A percentile compares a stretch with the other conserved stretches of the same genome.
These are phyloP conservation scores for Komagataella pastoris DNA, from an alignment of 805 yeast genomes.

Conservation along the genomic window DNA sequence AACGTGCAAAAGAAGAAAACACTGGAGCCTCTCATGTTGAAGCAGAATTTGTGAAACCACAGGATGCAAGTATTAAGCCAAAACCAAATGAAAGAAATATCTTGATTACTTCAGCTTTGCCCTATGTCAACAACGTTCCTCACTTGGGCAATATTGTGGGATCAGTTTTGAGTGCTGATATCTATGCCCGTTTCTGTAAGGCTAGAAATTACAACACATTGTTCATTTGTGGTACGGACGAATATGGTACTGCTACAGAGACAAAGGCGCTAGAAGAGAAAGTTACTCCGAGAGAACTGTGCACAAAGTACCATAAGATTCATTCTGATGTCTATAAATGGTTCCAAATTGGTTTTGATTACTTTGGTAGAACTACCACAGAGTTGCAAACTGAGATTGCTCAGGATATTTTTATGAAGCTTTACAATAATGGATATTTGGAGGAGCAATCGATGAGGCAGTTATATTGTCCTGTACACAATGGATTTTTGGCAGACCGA, in stretches of 20 bases:
- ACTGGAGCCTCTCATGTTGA: conserved; percentile 21
- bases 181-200: conserved; percentile 81
- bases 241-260: conserved; percentile 98
- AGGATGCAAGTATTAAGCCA: conserved; percentile 39
- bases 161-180: conserved; percentile 88
- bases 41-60: conserved; percentile 7
- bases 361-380: conserved; percentile 95
- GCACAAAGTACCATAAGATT: conserved; percentile 79
- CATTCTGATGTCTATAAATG: conserved; percentile 90
- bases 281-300: conserved; percentile 75
- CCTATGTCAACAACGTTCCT: conserved; percentile 97
- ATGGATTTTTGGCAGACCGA: conserved; percentile 89
- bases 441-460: conserved; percentile 86
- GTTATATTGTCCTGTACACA: conserved; percentile 80
- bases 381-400: conserved; percentile 86
- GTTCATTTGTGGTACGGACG: conserved; percentile 94
- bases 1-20: conserved; percentile 25
- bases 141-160: conserved; percentile 97
- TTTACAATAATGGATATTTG: conserved; percentile 63
- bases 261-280: conserved; percentile 94
- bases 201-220: conserved; percentile 80
- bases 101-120: conserved; percentile 89
- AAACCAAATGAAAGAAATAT: conserved; percentile 64
- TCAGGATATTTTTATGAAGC: conserved; percentile 76
- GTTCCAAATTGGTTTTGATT: conserved; percentile 92